Evolutionary conservation across 129 eudicot genomes (phyloP), one percentile per base, ranked within the genome.

Genomic region (Erigeron canadensis): DNA sequence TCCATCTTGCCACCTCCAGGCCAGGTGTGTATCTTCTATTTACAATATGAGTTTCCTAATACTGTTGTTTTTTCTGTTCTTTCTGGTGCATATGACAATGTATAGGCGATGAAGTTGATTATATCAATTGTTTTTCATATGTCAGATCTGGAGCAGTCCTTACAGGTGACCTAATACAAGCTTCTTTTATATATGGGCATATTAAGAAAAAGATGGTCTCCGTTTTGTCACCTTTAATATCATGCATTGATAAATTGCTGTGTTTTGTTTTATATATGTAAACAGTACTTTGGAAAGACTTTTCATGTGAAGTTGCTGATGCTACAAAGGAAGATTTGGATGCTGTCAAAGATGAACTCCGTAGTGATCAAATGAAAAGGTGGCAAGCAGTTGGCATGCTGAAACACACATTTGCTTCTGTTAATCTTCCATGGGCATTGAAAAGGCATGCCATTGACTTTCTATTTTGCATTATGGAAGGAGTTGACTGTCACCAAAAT

Each of bases 351-450:
- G 61, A 68, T 47, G 90, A 85, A 83, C 92, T 94, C 18, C 66
- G 46, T 50, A 63, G 76, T 63, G 73, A 76, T 71, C 88, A 81
- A 86, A 75, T 77, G 63, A 81, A 79, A 79, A 88, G 99, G 80
- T 95, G 99, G 97, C 83, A 81, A 70, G 91, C 97, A 70, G 38
- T 95, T 45, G 96, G 89, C 73, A 81, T 80, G 88, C 63, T 95
- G 81, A 85, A 74, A 80, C 83, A 88, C 78, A 42, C 90, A 53
- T 95, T 88, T 71, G 69, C 86, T 62, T 78, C 82, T 70, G 78
- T 47, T 78, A 76, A 68, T 75, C 75, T 95, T 61, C 84, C 97
- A 57, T 88, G 89, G 94, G 76, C 70, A 67, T 76, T 90, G 67
- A 95, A 90, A 82, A 80, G 69, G 71, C 77, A 88, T 68, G 91